Conservation (phyloP, 139 green algal genomes). For the Chlamydomonas eustigma region DNA sequence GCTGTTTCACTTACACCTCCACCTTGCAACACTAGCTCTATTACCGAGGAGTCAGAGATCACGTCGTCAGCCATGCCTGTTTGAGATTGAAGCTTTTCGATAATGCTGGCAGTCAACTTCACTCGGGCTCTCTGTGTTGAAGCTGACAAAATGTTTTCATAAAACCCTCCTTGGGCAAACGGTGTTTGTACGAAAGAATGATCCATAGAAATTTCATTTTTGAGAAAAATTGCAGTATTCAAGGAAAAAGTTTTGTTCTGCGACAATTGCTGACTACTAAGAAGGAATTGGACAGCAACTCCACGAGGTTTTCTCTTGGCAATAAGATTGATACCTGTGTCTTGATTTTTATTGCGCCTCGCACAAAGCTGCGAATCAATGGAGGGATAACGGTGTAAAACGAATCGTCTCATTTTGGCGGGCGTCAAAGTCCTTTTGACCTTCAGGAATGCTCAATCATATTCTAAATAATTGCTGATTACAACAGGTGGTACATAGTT, state of each 20-base stretch:
- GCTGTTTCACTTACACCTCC: background rate
- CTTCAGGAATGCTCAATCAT: too few species aligned
- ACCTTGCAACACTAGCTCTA: conserved; percentile 1
- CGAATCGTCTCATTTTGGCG: too few species aligned
- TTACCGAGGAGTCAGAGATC: background rate
- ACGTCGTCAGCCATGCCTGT: background rate
- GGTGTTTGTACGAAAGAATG: background rate
- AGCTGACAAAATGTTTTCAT: background rate
- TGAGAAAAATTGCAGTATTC: background rate
- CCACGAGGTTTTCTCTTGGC: too few species aligned
- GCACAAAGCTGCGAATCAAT: too few species aligned
- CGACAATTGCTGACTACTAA: background rate
- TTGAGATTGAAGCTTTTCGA: background rate
- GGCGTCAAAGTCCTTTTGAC: too few species aligned
- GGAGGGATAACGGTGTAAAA: too few species aligned
- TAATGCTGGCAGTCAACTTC: background rate
- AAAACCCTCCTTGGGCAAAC: background rate
- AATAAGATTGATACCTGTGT: too few species aligned
- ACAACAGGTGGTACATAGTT: too few species aligned
- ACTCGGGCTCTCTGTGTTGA: background rate
- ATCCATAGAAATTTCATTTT: background rate
- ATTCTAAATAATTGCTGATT: too few species aligned
- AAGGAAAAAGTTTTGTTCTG: background rate
- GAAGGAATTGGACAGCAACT: background rate
- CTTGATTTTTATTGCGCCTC: too few species aligned